A percentile compares a stretch with the other conserved stretches of the same genome.
phyloP scores from a whole-genome alignment of 768 basidiomycete genomes.

The Postia placenta region DNA sequence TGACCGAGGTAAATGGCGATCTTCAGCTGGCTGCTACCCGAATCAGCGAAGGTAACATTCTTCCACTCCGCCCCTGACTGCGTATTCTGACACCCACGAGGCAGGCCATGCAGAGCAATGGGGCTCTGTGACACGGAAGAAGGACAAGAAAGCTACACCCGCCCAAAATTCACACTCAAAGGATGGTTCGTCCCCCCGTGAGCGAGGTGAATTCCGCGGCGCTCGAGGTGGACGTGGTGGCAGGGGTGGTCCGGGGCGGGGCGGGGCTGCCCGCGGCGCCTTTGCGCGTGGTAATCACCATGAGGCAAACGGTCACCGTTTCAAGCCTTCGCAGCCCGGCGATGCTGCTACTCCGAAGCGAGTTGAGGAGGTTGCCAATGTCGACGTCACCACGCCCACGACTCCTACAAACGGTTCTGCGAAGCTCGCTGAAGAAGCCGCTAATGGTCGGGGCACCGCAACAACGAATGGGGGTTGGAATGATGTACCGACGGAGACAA shows the following conservation, averaged over 20 bases:
- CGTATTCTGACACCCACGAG: not conserved
- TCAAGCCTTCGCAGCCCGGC: constrained; percentile 28
- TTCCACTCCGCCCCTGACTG: not conserved
- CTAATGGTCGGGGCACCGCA: not conserved
- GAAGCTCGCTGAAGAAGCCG: constrained; percentile 3
- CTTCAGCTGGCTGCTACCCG: constrained; percentile 61
- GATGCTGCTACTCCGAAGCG: constrained; percentile 14
- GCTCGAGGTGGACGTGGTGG: constrained; percentile 60
- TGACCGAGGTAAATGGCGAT: constrained; percentile 66
- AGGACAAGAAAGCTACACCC: constrained; percentile 66
- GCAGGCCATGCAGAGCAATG: constrained; percentile 73
- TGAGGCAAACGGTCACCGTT: constrained; percentile 25
- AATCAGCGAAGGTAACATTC: constrained; percentile 62
- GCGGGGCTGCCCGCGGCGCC: constrained; percentile 35
- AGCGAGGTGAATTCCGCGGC: constrained; percentile 51
- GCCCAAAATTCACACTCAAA: constrained; percentile 39
- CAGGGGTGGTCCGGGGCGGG: constrained; percentile 38
- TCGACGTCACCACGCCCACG: constrained; percentile 24
- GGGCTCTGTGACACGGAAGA: constrained; percentile 82
- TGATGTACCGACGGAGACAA: constrained; percentile 23
- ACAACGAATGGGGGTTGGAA: not conserved
- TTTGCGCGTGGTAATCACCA: constrained; percentile 45
- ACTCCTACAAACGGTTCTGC: constrained; percentile 5
- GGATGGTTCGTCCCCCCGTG: constrained; percentile 40
- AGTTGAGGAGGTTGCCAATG: constrained; percentile 10